Evolutionary conservation across 2,329 filamentous ascomycete genomes (phyloP).

Genomic region (Beauveria caledonica): DNA sequence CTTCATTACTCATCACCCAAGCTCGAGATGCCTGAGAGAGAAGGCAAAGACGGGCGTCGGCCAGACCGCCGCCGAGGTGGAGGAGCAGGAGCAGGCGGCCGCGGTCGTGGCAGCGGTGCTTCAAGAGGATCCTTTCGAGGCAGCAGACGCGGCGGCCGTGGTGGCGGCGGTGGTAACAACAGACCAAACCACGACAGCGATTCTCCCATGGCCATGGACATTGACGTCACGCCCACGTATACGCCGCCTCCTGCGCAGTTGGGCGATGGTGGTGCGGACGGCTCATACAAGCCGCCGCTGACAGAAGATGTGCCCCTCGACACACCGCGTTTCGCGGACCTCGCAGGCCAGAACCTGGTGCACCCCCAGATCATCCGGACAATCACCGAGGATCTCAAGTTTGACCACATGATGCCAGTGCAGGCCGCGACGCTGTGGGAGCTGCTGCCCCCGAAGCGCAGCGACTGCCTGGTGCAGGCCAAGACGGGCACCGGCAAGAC

Average conservation of each 20-base stretch:
- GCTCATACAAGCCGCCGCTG: conserved; percentile 18
- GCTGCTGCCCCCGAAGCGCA: conserved; percentile 36
- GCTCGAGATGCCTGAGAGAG: conserved; percentile 4
- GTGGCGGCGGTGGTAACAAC: not conserved
- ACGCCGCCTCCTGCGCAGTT: not conserved
- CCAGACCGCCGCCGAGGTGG: conserved; percentile 3
- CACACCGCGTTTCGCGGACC: conserved; percentile 38
- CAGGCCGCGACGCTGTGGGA: conserved; percentile 43
- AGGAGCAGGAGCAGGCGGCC: not conserved
- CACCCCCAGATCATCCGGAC: conserved; percentile 39
- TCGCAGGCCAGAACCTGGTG: conserved; percentile 32
- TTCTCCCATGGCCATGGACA: conserved; percentile 2
- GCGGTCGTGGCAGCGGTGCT: not conserved
- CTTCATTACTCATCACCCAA: not conserved
- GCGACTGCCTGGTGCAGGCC: conserved; percentile 64
- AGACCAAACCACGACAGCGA: not conserved
- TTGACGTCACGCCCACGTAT: not conserved
- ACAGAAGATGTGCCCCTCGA: conserved; percentile 32
- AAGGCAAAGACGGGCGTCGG: conserved; percentile 4
- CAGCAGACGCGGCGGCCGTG: conserved; percentile 1
- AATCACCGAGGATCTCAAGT: conserved; percentile 40
- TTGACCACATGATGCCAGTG: conserved; percentile 46
- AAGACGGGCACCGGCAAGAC: conserved; percentile 87
- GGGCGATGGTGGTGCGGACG: not conserved
- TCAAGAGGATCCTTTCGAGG: not conserved